phyloP scores from a whole-genome alignment of 208 protist genomes.

The Porcisia hertigi region DNA sequence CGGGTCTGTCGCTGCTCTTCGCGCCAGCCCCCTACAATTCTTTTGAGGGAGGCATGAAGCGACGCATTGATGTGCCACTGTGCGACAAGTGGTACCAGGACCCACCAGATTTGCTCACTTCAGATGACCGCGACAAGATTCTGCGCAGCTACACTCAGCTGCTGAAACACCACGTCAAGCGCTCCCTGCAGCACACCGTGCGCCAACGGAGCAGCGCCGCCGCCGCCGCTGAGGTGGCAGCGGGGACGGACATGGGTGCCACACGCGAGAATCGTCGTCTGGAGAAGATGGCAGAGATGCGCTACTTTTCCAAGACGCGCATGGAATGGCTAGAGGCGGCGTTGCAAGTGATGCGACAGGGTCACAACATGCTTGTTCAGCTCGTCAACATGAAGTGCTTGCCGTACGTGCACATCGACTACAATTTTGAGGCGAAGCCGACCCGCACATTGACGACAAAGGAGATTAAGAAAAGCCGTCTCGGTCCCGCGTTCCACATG shows the following conservation, averaged over 20 bases:
- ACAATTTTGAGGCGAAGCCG: constrained; percentile 99
- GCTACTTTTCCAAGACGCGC: constrained; percentile 99
- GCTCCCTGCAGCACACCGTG: constrained; percentile 94
- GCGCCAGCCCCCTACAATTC: constrained; percentile 98
- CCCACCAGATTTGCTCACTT: constrained; percentile 80
- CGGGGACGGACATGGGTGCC: constrained; percentile 14
- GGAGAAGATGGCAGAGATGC: constrained; percentile 93
- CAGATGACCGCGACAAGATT: constrained; percentile 89
- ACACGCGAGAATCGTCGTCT: constrained; percentile 76
- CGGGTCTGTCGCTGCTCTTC: constrained; percentile 97
- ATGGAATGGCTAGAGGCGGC: constrained; percentile 99
- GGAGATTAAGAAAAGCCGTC: constrained; percentile 99
- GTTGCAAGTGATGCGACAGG: constrained; percentile 99
- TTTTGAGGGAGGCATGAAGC: constrained; percentile 94
- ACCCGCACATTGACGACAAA: constrained; percentile 99
- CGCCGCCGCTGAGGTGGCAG: constrained; percentile 6
- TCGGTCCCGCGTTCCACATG: constrained; percentile 99
- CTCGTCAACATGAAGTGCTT: constrained; percentile 99
- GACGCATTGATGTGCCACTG: constrained; percentile 98
- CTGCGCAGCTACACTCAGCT: constrained; percentile 99
- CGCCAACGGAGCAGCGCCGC: constrained; percentile 23
- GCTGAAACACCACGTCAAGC: constrained; percentile 99
- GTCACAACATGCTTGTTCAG: constrained; percentile 99
- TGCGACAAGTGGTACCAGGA: constrained; percentile 98
- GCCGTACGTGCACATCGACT: constrained; percentile 99